Base-by-base conservation (phyloP, 305 asterid genomes). In the Stenogyne calaminthoides region DNA sequence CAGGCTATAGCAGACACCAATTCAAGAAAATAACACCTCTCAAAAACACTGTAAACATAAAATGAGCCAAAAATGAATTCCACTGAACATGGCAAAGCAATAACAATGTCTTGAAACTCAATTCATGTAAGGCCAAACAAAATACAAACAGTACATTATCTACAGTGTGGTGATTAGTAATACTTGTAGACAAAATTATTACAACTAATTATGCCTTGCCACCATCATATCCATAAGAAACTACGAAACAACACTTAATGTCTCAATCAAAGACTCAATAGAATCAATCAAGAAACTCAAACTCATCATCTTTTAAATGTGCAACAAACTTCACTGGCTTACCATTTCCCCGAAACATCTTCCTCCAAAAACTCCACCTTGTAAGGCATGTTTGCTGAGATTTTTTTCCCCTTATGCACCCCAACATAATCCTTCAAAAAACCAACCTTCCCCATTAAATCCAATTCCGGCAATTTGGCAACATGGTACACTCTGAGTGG, bases 261-360 rank as follows among this genome's bases (percentile, higher is more conserved):
- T 42, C 47, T 46, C 5, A 12, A 46, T 44, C 67, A 74, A 67
- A 60, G 11, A 72, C 54, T 62, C 60, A 72, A 49, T 12, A 40
- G 4, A 22, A 77, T 88, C 86, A 90, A 69, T 86, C 95, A 84
- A 91, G 83, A 77, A 83, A 87, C 86, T 91, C 98, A 79, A 93
- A 93, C 86, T 93, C 98, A 77, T 91, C 97, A 78, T 91, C 97
- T 83, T 81, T 91, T 63, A 91, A 83, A 80, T 93, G 98, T 2
- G 91, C 89, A 70, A 66, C 20, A 77, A 93, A 89, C 78, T 89
- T 93, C 77, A 86, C 84, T 36, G 96, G 93, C 70, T 86, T 86
- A 7, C 90, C 90, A 36, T 69, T 78, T 83, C 22, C 96, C 96
- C 49, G 68, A 64, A 42, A 85, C 49, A 56, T 78, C 84, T 0